Base-by-base conservation (phyloP, 2,329 filamentous ascomycete species). In the Ploettnerulaceae sp. region DNA sequence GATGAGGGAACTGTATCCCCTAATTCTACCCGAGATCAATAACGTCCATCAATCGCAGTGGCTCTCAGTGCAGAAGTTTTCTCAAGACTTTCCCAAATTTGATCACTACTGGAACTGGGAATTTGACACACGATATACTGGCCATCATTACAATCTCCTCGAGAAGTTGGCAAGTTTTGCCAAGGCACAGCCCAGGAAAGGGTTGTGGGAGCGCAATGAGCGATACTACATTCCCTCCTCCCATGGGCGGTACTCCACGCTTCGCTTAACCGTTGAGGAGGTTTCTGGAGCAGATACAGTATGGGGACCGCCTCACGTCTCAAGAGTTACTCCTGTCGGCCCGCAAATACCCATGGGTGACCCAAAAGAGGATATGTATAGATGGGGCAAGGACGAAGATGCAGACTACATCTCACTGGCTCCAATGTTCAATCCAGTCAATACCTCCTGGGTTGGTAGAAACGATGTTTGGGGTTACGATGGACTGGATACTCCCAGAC, bases 71-170 rank as follows among this genome's bases (percentile, higher is more conserved):
- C 86, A 89, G 61, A 83, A 82, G 66, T 89, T 90, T 61, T 79
- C 79, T 48, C 75, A 84, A 58, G 82, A 84, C 39, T 25, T 34
- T 43, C 43, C 48, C 12, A 86, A 93, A 62, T 86, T 89, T 67
- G 86, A 91, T 61, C 40, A 40, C 22, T 52, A 49, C 39, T 56
- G 48, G 49, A 52, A 58, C 7, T 93, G 86, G 86, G 88, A 93
- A 62, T 86, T 89, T 67, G 86, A 93, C 61, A 81, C 84, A 24
- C 76, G 88, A 37, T 84, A 85, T 60, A 88, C 82, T 0, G 87
- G 87, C 7, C 86, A 93, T 53, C 82, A 89, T 67, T 90, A 91
- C 65, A 83, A 91, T 57, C 78, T 91, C 54, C 76, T 89, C 33
- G 76, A 83, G 56, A 81, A 81, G 51, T 66, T 89, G 6, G 67